Base-by-base conservation (phyloP, 306 rosid species). In the Prunus mira region DNA sequence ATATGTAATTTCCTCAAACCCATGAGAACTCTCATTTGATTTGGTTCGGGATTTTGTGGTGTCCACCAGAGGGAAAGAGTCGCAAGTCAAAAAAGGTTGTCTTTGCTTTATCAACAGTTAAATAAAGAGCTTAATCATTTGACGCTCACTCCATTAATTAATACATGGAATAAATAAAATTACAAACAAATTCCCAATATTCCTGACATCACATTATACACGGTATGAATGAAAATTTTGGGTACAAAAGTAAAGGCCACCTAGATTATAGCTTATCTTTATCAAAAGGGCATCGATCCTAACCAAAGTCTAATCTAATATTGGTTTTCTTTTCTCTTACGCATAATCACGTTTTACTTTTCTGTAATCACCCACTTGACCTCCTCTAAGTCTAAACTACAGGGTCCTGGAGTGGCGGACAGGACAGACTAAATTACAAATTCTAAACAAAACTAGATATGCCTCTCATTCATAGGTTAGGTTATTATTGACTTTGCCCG, bases 291-390 rank as follows among this genome's bases (percentile, higher is more conserved):
- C 56, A 55, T 55, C 61, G 61, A 18, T 57, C 79, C 70, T 32
- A 45, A 47, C 65, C 69, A 20, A 63, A 27, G 43, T 38, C 43
- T 38, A 12, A 12, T 20, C 27, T 18, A 66, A 15, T 24, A 77
- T 7, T 11, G 65, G 41, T 18, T 55, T 62, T 70, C 76, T 51
- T 66, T 27, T 52, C 22, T 19, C 17, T 50, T 25, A 67, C 51
- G 72, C 72, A 57, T 76, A 72, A 77, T 34, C 57, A 46, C 58
- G 55, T 19, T 64, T 81, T 56, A 65, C 58, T 56, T 65, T 57
- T 55, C 77, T 69, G 50, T 34, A 47, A 58, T 77, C 81, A 72
- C 62, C 71, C 71, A 76, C 81, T 49, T 58, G 65, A 25, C 22
- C 78, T 45, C 61, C 75, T 45, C 61, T 27, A 49, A 12, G 52